Conservation (phyloP, 495 filamentous ascomycete species). For the Xylaria sp. region DNA sequence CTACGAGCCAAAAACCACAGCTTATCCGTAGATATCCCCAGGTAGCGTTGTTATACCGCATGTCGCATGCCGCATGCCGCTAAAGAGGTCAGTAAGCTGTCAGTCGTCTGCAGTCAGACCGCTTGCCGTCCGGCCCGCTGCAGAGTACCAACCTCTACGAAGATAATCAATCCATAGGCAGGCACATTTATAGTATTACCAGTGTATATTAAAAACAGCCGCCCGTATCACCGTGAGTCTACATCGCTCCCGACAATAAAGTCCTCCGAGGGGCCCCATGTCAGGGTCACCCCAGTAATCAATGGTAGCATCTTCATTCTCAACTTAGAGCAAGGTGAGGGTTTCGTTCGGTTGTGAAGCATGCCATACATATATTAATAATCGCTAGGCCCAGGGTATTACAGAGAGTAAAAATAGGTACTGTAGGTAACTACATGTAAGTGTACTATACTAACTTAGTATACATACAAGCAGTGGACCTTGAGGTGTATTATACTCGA, state of each 20-base stretch:
- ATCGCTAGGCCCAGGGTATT: no score
- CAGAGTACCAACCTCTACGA: conserved; percentile 16
- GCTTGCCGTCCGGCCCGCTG: conserved; percentile 24
- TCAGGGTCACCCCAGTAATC: conserved; percentile 1
- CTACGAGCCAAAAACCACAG: not conserved
- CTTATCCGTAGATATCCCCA: not conserved
- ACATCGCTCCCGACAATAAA: not conserved
- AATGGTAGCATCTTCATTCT: not conserved
- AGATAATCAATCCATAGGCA: not conserved
- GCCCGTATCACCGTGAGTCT: not conserved
- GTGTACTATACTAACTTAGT: no score
- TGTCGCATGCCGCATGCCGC: conserved; percentile 1
- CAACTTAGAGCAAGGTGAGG: not conserved
- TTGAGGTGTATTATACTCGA: not conserved
- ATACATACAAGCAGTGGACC: no score
- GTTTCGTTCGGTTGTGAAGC: no score
- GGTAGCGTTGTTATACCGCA: not conserved
- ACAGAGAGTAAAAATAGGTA: not conserved
- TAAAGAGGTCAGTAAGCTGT: not conserved
- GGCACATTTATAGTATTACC: not conserved
- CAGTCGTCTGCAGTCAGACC: conserved; percentile 17
- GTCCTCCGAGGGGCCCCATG: not conserved
- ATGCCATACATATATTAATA: not conserved
- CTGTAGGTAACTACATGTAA: not conserved
- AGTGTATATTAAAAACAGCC: conserved; percentile 12